Conservation (phyloP, 148 eudicot genomes). For the Oxyria digyna region DNA sequence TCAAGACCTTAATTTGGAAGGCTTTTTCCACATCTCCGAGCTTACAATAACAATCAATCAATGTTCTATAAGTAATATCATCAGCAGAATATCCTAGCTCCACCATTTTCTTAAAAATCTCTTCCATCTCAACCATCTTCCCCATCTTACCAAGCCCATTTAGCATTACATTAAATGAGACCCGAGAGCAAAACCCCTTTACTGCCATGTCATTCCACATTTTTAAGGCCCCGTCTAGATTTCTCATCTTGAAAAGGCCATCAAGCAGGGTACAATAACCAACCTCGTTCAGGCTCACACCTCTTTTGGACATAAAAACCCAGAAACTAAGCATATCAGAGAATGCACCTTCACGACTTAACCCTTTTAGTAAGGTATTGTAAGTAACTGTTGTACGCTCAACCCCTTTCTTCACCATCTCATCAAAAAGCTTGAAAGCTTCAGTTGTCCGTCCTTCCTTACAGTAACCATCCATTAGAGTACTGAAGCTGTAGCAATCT, state of each 20-base stretch:
- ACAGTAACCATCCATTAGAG: slow-evolving; percentile 63
- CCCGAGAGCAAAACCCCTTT: slow-evolving; percentile 31
- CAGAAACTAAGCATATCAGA: slow-evolving; percentile 33
- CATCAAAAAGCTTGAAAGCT: slow-evolving; percentile 44
- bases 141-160: slow-evolving; percentile 75
- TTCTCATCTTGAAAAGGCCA: slow-evolving; percentile 42
- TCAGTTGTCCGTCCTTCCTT: slow-evolving; percentile 30
- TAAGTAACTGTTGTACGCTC: slow-evolving; percentile 46
- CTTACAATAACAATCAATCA: slow-evolving; percentile 47
- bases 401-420: slow-evolving; percentile 44
- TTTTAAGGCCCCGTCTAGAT: slow-evolving; percentile 29
- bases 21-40: slow-evolving; percentile 40
- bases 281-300: slow-evolving; percentile 42
- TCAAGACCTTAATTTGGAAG: slow-evolving; percentile 29
- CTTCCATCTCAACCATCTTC: slow-evolving; percentile 51
- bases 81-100: slow-evolving; percentile 59
- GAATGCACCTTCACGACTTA: slow-evolving; percentile 40
- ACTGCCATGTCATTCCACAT: slow-evolving; percentile 56
- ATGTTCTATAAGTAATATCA: slow-evolving; percentile 42
- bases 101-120: slow-evolving; percentile 46
- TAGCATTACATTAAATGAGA: slow-evolving; percentile 53
- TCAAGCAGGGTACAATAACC: slow-evolving; percentile 65
- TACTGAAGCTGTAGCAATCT: slow-evolving; percentile 69
- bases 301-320: slow-evolving; percentile 49
- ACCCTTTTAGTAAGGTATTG: slow-evolving; percentile 65